Evolutionary conservation across 1,284 basidiomycete genomes (phyloP).

Genomic region (Sanghuangporus sanghuang): DNA sequence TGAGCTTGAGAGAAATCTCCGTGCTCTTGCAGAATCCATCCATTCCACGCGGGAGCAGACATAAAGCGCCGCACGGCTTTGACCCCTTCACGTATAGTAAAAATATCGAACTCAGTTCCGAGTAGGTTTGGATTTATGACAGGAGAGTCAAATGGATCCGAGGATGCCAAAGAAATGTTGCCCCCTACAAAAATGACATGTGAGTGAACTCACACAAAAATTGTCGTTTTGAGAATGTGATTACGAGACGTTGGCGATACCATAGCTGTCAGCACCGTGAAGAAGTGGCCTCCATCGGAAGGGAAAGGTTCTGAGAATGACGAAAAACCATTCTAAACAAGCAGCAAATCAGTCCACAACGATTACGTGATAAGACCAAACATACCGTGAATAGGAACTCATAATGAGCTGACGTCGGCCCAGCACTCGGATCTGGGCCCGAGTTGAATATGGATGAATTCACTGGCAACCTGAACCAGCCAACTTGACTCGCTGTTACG

Average conservation of each 20-base stretch:
- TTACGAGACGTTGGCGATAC: slow-evolving; percentile 23
- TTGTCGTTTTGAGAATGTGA: not conserved
- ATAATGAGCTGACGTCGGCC: slow-evolving; percentile 22
- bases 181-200: slow-evolving; percentile 33
- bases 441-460: slow-evolving; percentile 28
- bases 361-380: not conserved
- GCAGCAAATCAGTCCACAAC: not conserved
- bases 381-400: slow-evolving; percentile 15
- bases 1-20: slow-evolving; percentile 21
- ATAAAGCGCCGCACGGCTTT: slow-evolving; percentile 29
- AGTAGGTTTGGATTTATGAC: slow-evolving; percentile 43
- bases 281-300: slow-evolving; percentile 20
- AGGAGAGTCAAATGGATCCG: slow-evolving; percentile 36
- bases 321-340: slow-evolving; percentile 4
- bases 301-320: slow-evolving; percentile 8
- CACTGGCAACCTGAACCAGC: slow-evolving; percentile 28
- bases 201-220: slow-evolving; percentile 6
- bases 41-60: slow-evolving; percentile 29
- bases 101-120: slow-evolving; percentile 32
- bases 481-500: slow-evolving; percentile 19
- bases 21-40: slow-evolving; percentile 27
- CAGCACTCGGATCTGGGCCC: slow-evolving; percentile 32
- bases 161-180: slow-evolving; percentile 30
- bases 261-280: slow-evolving; percentile 20
- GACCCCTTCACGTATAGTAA: slow-evolving; percentile 30